Evolutionary conservation across 2,329 filamentous ascomycete species (phyloP), one percentile per base, ranked within the genome.

Genomic region (Ophiognomonia clavigignenti-juglandacearum): DNA sequence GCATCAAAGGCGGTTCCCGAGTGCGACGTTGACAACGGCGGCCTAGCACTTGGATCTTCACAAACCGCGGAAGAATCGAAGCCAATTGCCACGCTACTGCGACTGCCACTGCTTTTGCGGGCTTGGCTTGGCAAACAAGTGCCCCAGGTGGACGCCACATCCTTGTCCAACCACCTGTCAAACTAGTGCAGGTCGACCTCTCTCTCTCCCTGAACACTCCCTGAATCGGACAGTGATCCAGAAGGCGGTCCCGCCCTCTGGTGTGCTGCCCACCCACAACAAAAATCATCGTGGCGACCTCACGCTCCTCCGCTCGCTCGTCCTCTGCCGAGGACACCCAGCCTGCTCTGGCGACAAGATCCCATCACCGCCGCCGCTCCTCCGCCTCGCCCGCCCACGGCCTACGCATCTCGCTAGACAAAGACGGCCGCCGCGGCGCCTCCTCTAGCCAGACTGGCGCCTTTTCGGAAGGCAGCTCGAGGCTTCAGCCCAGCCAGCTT

Each of bases 341-440:
- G 24, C 24, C 24, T 10, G 10, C 6, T 26, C 10, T 63, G 65
- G 69, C 56, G 52, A 59, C 63, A 46, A 66, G 66, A 50, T 70
- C 69, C 40, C 73, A 78, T 56, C 74, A 75, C 57, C 68, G 73
- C 57, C 67, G 73, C 57, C 70, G 70, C 61, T 76, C 74, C 47
- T 72, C 74, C 41, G 66, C 66, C 42, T 66, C 36, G 14, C 35
- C 35, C 27, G 36, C 64, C 27, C 44, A 61, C 48, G 54, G 58
- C 56, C 53, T 64, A 56, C 53, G 56, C 53, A 56, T 66, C 60
- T 55, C 59, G 58, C 58, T 63, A 61, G 55, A 56, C 58, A 55
- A 61, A 51, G 40, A 51, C 53, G 57, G 56, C 52, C 56, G 56
- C 57, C 61, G 57, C 62, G 57, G 57, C 45, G 52, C 63, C 51